A percentile compares a stretch with the other conserved stretches of the same genome.
Conservation (phyloP, 176 grass and related monocot species). For the Ensete glaucum region DNA sequence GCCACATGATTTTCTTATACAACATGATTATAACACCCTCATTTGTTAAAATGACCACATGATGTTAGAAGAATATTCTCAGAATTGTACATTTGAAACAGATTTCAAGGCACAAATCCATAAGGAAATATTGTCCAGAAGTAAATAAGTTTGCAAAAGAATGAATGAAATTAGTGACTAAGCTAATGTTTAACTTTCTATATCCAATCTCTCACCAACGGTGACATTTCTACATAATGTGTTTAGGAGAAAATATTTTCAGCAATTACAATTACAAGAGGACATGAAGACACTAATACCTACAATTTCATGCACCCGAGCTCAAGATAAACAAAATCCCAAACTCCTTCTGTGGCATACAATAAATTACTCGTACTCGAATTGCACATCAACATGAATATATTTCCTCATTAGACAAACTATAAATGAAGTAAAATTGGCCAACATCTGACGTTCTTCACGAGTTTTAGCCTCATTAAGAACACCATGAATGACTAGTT, state of each 20-base stretch:
- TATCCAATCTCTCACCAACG: no score
- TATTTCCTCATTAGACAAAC: conserved; percentile 76
- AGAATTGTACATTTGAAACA: no score
- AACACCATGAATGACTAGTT: conserved; percentile 87
- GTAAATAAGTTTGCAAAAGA: no score
- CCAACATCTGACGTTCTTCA: conserved; percentile 67
- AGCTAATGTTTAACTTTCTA: no score
- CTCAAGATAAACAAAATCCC: background rate
- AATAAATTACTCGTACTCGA: conserved; percentile 69
- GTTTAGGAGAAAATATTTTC: background rate
- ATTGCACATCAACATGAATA: conserved; percentile 77
- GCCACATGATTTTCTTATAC: no score
- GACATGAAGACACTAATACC: background rate
- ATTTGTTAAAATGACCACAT: no score
- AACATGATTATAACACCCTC: no score
- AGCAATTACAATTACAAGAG: background rate
- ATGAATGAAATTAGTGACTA: no score
- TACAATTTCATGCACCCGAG: background rate
- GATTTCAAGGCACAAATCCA: no score
- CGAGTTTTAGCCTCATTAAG: conserved; percentile 81
- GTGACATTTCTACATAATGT: no score
- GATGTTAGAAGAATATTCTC: no score
- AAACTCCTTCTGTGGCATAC: background rate
- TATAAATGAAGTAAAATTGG: conserved; percentile 76
- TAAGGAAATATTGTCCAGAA: no score